phyloP scores from a whole-genome alignment of 805 yeast genomes.

The Saccharomycopsis fermentans region DNA sequence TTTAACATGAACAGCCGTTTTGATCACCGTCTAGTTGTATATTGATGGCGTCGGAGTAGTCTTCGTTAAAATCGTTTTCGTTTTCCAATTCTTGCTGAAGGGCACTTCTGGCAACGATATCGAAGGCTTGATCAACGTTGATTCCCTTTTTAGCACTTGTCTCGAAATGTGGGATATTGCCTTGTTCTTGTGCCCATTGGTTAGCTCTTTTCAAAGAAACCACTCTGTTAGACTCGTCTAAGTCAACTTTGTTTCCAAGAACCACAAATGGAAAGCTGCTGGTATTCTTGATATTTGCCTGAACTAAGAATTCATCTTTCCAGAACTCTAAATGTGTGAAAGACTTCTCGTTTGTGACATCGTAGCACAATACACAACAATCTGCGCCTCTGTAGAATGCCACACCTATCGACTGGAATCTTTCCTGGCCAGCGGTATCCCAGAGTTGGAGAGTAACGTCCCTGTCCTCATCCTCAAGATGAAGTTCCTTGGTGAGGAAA shows the following conservation, averaged over 20 bases:
- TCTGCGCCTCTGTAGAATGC: conserved; percentile 98
- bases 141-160: conserved; percentile 97
- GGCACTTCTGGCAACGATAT: conserved; percentile 91
- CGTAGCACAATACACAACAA: conserved; percentile 93
- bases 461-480: conserved; percentile 80
- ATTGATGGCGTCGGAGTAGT: conserved; percentile 92
- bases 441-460: conserved; percentile 61
- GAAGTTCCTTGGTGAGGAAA: conserved; percentile 82
- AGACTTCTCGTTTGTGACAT: conserved; percentile 89
- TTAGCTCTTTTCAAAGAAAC: conserved; percentile 52
- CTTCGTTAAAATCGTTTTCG: conserved; percentile 85
- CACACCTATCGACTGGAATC: conserved; percentile 93
- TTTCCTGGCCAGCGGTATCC: conserved; percentile 99
- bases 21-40: conserved; percentile 82
- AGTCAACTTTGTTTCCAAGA: conserved; percentile 90
- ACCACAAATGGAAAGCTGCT: conserved; percentile 94
- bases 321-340: conserved; percentile 82
- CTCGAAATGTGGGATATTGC: conserved; percentile 87
- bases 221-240: conserved; percentile 80
- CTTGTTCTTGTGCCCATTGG: conserved; percentile 49
- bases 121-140: conserved; percentile 92
- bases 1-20: conserved; percentile 66
- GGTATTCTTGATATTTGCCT: conserved; percentile 88
- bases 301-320: conserved; percentile 93
- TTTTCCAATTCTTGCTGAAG: conserved; percentile 68